Conservation (phyloP, 768 basidiomycete species). For the Kwoniella europaea region DNA sequence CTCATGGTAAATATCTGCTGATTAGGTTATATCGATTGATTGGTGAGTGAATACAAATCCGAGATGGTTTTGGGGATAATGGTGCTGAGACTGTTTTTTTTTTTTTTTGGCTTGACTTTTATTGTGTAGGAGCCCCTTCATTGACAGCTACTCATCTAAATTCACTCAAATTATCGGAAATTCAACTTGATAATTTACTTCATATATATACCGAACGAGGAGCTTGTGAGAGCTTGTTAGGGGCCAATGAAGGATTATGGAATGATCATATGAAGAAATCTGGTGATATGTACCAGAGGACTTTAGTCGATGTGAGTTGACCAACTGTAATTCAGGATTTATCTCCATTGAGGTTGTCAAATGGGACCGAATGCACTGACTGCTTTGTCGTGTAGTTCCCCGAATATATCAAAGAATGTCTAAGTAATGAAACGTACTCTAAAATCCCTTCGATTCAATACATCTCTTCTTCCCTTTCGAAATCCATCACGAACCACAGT, state of each 20-base stretch:
- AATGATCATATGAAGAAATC: constrained; percentile 24
- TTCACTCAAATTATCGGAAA: constrained; percentile 31
- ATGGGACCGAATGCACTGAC: neutral
- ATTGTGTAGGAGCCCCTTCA: constrained; percentile 23
- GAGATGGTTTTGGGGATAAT: neutral
- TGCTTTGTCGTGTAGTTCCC: constrained; percentile 23
- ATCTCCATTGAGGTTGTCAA: too few relatives aligned
- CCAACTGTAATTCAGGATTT: too few relatives aligned
- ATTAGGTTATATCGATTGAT: constrained; percentile 45
- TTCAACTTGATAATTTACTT: constrained; percentile 44
- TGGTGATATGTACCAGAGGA: constrained; percentile 33
- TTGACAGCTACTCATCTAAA: constrained; percentile 15
- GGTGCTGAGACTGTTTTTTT: too few relatives aligned
- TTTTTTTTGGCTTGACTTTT: neutral
- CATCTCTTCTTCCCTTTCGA: constrained; percentile 16
- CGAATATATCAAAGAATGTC: constrained; percentile 38
- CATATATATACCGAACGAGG: constrained; percentile 40
- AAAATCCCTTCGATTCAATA: constrained; percentile 37
- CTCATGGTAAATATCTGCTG: constrained; percentile 41
- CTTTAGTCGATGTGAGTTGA: constrained; percentile 31
- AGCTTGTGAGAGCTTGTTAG: constrained; percentile 27
- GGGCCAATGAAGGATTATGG: constrained; percentile 18
- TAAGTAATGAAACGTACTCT: constrained; percentile 47
- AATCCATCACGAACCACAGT: constrained; percentile 27
- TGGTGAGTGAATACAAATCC: constrained; percentile 29